Base-by-base conservation (phyloP, 495 filamentous ascomycete genomes). In the Penicillium silybi region DNA sequence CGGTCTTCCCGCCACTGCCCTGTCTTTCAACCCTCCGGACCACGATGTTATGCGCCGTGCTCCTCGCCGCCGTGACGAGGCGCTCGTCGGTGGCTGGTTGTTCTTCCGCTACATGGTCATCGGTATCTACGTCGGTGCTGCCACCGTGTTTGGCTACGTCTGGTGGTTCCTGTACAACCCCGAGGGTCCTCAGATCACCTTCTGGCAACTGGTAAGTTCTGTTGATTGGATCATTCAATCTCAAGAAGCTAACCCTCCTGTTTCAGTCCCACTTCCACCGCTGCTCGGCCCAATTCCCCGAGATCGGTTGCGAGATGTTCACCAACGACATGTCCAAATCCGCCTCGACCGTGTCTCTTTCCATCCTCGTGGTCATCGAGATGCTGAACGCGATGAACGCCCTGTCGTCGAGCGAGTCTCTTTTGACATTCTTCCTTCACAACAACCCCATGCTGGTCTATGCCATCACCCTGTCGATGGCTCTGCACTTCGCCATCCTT, bases 371-470 rank as follows among this genome's bases (percentile, higher is more conserved):
- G 25, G 90, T 96, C 54, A 97, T 99, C 64, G 95, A 99, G 78
- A 99, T 99, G 95, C 77, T 99, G 58, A 99, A 99, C 72, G 95
- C 95, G 51, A 96, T 99, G 89, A 99, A 99, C 67, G 93, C 93
- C 1, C 81, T 99, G 15, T 96, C 91, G 15, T 95, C 89, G 8
- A 92, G 88, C 70, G 95, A 97, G 70, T 95, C 89, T 5, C 85
- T 99, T 2, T 71, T 99, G 26, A 97, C 93, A 10, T 84, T 97
- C 54, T 91, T 90, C 16, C 74, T 99, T 22, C 95, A 90, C 92
- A 81, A 93, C 62, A 99, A 99, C 73, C 90, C 95, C 84, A 90
- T 93, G 79, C 80, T 99, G 8, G 86, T 99, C 49, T 96, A 95
- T 58, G 95, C 95, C 55, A 93, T 99, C 58, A 79, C 79, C 11